Conservation (phyloP, 371 early-diverging fungal species). For the Blastocladiella emersonii region DNA sequence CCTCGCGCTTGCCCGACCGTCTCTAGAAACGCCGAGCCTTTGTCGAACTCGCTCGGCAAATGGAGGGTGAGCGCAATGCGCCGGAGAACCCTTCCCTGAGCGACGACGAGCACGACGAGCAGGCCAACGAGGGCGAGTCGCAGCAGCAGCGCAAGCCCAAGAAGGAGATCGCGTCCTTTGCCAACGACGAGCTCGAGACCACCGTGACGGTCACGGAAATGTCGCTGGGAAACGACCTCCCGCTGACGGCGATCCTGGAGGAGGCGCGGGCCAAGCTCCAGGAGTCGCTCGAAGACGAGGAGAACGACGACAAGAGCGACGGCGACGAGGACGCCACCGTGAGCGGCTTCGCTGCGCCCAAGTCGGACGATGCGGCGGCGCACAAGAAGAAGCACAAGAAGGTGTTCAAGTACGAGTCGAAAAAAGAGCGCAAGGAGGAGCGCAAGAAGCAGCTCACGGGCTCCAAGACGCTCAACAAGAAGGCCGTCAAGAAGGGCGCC, state of each 20-base stretch:
- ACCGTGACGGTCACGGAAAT: neutral
- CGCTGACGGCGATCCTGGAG: neutral
- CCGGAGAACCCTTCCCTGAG: neutral
- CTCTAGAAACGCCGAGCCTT: neutral
- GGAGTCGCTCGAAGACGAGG: neutral
- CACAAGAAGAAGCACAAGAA: neutral
- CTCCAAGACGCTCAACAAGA: neutral
- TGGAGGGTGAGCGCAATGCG: neutral
- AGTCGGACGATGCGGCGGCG: neutral
- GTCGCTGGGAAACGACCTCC: neutral
- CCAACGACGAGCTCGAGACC: neutral
- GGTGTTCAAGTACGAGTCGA: constrained; percentile 4
- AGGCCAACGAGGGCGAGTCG: neutral
- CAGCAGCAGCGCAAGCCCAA: neutral
- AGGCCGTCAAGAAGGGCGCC: constrained; percentile 17
- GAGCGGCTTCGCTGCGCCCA: neutral
- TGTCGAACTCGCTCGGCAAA: neutral
- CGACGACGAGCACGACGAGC: neutral
- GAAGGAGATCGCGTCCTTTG: neutral
- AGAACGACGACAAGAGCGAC: neutral
- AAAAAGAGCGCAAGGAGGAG: neutral
- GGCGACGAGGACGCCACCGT: neutral
- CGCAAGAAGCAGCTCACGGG: neutral
- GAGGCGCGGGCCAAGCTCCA: neutral
- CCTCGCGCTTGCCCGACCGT: too few species aligned